Conservation (phyloP, 2,329 filamentous ascomycete species). For the Alternaria incomplexa region DNA sequence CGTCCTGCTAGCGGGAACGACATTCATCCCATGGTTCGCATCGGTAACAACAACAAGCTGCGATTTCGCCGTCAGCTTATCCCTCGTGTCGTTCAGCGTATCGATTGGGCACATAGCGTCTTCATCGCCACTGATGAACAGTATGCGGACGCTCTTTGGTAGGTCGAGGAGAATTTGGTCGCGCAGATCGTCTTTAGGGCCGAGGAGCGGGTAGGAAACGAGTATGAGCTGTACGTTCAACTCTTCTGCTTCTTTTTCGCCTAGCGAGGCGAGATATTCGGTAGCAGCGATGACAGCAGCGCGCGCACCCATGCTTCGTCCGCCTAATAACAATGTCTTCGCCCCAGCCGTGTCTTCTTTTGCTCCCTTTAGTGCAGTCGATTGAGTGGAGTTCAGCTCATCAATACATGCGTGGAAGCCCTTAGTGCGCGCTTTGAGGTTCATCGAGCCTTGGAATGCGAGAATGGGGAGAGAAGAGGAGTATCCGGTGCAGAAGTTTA, state of each 20-base stretch:
- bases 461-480: slow-evolving; percentile 23
- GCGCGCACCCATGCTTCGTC: slow-evolving; percentile 54
- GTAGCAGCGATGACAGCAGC: slow-evolving; percentile 49
- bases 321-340: slow-evolving; percentile 38
- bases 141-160: slow-evolving; percentile 33
- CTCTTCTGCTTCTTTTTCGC: not conserved
- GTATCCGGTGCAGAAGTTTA: slow-evolving; percentile 50
- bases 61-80: slow-evolving; percentile 47
- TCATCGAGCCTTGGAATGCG: slow-evolving; percentile 52
- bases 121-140: slow-evolving; percentile 49
- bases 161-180: slow-evolving; percentile 50
- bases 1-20: slow-evolving; percentile 33
- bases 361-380: not conserved
- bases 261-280: not conserved
- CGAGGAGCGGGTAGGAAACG: slow-evolving; percentile 51
- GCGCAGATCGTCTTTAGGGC: slow-evolving; percentile 43
- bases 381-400: slow-evolving; percentile 7
- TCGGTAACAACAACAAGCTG: slow-evolving; percentile 47
- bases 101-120: slow-evolving; percentile 32
- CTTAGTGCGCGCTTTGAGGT: slow-evolving; percentile 47
- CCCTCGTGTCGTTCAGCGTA: slow-evolving; percentile 31
- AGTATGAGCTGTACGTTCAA: slow-evolving; percentile 39
- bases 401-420: slow-evolving; percentile 47
- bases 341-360: rapidly evolving
- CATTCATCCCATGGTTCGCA: slow-evolving; percentile 52